Conservation (phyloP, 2,329 filamentous ascomycete genomes). For the Penicillium polonicum region DNA sequence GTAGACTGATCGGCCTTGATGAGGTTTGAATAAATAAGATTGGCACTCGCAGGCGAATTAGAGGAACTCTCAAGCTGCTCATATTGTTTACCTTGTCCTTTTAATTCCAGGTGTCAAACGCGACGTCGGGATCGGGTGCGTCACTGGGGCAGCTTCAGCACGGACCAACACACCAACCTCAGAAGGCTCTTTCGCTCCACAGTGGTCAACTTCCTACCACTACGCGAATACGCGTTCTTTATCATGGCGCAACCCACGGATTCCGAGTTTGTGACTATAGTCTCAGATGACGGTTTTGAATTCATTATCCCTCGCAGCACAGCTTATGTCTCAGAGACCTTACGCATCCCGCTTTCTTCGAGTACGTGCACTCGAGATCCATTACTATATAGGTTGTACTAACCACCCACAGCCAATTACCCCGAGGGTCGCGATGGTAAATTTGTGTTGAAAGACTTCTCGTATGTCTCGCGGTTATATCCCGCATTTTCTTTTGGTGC, state of each 20-base stretch:
- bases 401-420: conserved; percentile 54
- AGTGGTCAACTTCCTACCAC: conserved; percentile 5
- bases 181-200: conserved; percentile 9
- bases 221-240: conserved; percentile 16
- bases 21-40: not conserved
- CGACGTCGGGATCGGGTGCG: not conserved
- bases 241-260: conserved; percentile 16
- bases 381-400: not conserved
- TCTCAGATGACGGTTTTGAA: conserved; percentile 64
- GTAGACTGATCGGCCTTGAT: not conserved
- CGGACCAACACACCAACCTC: conserved; percentile 11
- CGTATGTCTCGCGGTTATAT: conserved; percentile 41
- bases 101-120: not conserved
- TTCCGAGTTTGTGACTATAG: conserved; percentile 61
- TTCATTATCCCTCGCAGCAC: conserved; percentile 62
- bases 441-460: conserved; percentile 60
- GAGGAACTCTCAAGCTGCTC: not conserved
- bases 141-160: conserved; percentile 10
- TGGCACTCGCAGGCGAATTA: not conserved
- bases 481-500: not conserved
- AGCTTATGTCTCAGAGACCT: conserved; percentile 60
- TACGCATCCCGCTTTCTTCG: conserved; percentile 61
- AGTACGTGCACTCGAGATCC: conserved; percentile 47
- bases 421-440: conserved; percentile 59
- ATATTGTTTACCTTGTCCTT: not conserved